These are phyloP conservation scores for Chrysopogon serrulatus DNA, from an alignment of 176 grass and related monocot species.

Conservation along the genomic window DNA sequence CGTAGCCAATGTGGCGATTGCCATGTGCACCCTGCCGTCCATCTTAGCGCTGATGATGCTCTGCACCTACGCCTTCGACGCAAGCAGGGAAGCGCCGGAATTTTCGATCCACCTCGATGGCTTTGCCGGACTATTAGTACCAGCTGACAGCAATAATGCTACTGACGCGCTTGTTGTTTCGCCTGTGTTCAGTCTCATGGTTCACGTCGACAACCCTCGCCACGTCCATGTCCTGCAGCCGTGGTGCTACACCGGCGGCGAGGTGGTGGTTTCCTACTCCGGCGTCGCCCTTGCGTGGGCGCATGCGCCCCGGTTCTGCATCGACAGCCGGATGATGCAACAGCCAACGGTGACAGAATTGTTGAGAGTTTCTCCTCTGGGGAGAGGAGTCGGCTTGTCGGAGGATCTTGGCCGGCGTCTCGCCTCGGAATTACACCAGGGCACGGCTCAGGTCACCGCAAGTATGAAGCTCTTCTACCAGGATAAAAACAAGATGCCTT, in stretches of 20 bases:
- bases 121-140: background rate
- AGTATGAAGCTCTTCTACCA: background rate
- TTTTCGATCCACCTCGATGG: background rate
- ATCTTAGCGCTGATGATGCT: background rate
- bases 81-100: background rate
- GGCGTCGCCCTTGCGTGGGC: background rate
- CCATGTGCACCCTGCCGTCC: background rate
- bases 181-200: background rate
- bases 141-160: too few relatives aligned
- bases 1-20: background rate
- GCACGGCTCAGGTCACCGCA: background rate
- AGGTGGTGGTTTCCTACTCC: conserved; percentile 15
- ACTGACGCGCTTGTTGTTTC: background rate
- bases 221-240: background rate
- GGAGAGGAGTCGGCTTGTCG: background rate
- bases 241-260: conserved; percentile 12
- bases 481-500: too few relatives aligned
- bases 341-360: background rate
- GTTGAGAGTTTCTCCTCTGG: background rate
- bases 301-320: background rate
- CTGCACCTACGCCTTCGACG: background rate
- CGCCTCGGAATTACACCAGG: background rate
- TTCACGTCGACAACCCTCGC: background rate
- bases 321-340: background rate
- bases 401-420: background rate